Conservation (phyloP, 176 grass and related monocot genomes). For the Oryza coarctata region DNA sequence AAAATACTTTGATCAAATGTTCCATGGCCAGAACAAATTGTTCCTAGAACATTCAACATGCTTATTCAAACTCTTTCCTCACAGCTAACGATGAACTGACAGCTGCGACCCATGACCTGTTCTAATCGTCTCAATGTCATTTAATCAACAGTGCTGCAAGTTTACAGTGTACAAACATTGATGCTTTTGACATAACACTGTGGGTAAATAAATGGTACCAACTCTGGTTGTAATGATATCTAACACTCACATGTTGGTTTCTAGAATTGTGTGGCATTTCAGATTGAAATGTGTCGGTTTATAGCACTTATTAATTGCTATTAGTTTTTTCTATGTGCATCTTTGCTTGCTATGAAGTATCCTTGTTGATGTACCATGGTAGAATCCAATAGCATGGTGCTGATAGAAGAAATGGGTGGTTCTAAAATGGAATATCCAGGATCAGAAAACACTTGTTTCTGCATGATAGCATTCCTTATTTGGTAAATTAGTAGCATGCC, state of each 20-base stretch:
- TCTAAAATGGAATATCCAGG: background rate
- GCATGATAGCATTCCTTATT: background rate
- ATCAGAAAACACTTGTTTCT: slow-evolving; percentile 3
- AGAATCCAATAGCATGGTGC: slow-evolving; percentile 13
- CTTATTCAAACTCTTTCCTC: background rate
- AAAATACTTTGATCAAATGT: slow-evolving; percentile 3
- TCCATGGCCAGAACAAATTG: background rate
- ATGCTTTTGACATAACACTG: background rate
- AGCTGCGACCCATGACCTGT: background rate
- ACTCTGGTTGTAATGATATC: background rate
- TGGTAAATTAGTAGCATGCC: background rate
- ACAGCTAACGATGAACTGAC: background rate
- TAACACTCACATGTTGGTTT: slow-evolving; percentile 3
- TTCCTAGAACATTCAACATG: background rate
- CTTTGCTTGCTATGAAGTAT: slow-evolving; percentile 1
- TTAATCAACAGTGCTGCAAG: background rate
- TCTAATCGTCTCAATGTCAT: slow-evolving; percentile 6
- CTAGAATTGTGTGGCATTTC: background rate
- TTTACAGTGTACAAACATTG: slow-evolving; percentile 1
- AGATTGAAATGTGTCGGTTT: background rate
- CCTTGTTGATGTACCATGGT: background rate
- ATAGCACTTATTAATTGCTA: background rate
- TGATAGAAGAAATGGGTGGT: background rate
- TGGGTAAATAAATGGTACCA: background rate
- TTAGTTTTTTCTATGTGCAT: slow-evolving; percentile 2